Evolutionary conservation across 2,329 filamentous ascomycete species (phyloP).

Genomic region (Aureobasidium leucospermi): DNA sequence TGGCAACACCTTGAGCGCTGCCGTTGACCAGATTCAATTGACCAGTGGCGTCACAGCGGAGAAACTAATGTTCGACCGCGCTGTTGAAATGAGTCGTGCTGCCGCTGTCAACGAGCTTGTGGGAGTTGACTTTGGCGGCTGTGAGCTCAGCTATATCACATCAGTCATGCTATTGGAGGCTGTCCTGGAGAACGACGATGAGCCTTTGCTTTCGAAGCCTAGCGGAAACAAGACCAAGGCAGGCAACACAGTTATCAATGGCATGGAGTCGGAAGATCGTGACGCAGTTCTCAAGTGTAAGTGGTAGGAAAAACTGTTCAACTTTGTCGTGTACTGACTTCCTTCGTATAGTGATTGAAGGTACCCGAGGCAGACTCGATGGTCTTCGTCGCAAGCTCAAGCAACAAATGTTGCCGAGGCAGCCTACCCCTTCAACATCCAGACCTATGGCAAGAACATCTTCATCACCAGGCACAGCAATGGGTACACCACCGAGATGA

Average conservation of each 20-base stretch:
- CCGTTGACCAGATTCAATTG: constrained; percentile 71
- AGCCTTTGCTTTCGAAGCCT: constrained; percentile 37
- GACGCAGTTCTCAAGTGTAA: constrained; percentile 66
- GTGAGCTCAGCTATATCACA: constrained; percentile 87
- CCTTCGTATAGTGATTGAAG: constrained; percentile 12
- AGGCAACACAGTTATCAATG: constrained; percentile 44
- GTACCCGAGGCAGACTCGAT: constrained; percentile 14
- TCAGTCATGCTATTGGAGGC: constrained; percentile 93
- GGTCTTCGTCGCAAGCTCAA: constrained; percentile 13
- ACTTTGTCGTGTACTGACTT: background rate
- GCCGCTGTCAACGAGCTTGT: constrained; percentile 95
- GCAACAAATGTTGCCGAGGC: constrained; percentile 10
- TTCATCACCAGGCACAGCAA: constrained; percentile 11
- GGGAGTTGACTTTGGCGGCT: constrained; percentile 45
- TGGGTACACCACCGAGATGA: constrained; percentile 1
- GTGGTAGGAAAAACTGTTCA: constrained; percentile 23
- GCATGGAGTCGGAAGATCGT: constrained; percentile 62
- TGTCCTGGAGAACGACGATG: constrained; percentile 76
- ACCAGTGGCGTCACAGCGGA: constrained; percentile 88
- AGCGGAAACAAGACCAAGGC: constrained; percentile 39
- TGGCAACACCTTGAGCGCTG: constrained; percentile 52
- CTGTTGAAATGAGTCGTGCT: constrained; percentile 89
- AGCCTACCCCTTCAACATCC: background rate
- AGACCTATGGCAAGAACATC: constrained; percentile 7
- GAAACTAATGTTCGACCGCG: constrained; percentile 96